These are phyloP conservation scores for Actinomortierella ambigua DNA, from an alignment of 371 early-diverging fungal genomes.

Conservation along the genomic window DNA sequence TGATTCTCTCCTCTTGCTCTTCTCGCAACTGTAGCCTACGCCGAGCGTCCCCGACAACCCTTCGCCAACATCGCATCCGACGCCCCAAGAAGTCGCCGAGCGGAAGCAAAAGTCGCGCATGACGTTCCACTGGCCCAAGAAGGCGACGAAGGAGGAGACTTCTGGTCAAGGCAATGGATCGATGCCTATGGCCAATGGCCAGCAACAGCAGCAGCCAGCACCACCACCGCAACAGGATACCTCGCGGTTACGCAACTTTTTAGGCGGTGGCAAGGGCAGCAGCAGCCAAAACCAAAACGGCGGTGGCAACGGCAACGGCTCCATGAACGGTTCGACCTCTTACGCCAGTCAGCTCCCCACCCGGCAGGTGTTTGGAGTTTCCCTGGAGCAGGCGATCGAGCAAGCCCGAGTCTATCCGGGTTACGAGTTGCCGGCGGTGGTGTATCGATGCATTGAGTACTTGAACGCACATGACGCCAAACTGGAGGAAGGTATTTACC, in stretches of 20 bases:
- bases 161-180: slow-evolving; percentile 1
- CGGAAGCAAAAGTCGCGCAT: slow-evolving; percentile 49
- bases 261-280: slow-evolving; percentile 21
- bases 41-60: not conserved
- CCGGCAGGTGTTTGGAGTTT: slow-evolving; percentile 74
- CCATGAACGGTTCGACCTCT: slow-evolving; percentile 9
- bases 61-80: slow-evolving; percentile 9
- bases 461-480: slow-evolving; percentile 82
- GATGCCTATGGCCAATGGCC: not conserved
- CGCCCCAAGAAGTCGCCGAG: slow-evolving; percentile 31
- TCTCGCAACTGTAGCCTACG: not conserved
- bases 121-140: slow-evolving; percentile 48
- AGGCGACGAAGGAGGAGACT: slow-evolving; percentile 30
- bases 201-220: slow-evolving; percentile 1
- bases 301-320: slow-evolving; percentile 14
- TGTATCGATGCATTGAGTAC: slow-evolving; percentile 95
- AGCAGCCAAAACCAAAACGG: slow-evolving; percentile 8
- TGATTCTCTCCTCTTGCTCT: not conserved
- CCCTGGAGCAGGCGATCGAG: slow-evolving; percentile 69
- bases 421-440: slow-evolving; percentile 87
- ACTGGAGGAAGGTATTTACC: slow-evolving; percentile 95
- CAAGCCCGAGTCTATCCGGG: slow-evolving; percentile 69
- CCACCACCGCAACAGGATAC: slow-evolving; percentile 13
- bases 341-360: slow-evolving; percentile 1
- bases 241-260: slow-evolving; percentile 27